phyloP scores from a whole-genome alignment of 2,329 filamentous ascomycete genomes.

The Sclerotinia subarctica region DNA sequence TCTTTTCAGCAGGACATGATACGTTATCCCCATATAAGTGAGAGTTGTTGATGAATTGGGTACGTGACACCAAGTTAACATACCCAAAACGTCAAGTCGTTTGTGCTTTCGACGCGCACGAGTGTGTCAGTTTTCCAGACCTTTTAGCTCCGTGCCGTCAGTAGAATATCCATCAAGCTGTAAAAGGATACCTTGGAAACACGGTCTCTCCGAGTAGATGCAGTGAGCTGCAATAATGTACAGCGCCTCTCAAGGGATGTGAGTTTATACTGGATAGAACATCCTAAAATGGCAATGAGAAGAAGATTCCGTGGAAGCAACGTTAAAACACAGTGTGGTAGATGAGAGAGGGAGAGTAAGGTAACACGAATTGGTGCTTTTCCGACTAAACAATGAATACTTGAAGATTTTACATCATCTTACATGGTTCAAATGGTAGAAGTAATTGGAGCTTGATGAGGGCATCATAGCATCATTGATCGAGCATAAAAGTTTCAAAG shows the following conservation, averaged over 20 bases:
- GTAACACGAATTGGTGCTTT: background rate
- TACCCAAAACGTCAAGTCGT: background rate
- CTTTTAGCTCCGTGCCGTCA: background rate
- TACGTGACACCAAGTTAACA: background rate
- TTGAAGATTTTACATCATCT: background rate
- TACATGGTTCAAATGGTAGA: background rate
- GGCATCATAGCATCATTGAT: background rate
- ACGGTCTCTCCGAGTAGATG: slow-evolving; percentile 18
- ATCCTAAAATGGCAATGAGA: background rate
- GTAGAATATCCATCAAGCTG: background rate
- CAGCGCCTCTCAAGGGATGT: background rate
- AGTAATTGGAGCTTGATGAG: background rate
- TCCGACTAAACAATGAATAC: slow-evolving; percentile 7
- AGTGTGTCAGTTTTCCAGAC: background rate
- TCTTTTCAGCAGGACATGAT: slow-evolving; percentile 20
- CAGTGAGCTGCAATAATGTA: slow-evolving; percentile 13
- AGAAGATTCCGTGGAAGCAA: background rate
- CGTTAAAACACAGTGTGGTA: background rate
- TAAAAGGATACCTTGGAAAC: slow-evolving; percentile 6
- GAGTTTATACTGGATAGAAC: background rate
- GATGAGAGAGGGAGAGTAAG: background rate
- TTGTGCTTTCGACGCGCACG: background rate
- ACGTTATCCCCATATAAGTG: background rate
- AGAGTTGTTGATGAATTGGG: background rate
- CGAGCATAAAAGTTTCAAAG: background rate